Evolutionary conservation across 2,329 filamentous ascomycete species (phyloP).

Genomic region (Dothistroma septosporum): DNA sequence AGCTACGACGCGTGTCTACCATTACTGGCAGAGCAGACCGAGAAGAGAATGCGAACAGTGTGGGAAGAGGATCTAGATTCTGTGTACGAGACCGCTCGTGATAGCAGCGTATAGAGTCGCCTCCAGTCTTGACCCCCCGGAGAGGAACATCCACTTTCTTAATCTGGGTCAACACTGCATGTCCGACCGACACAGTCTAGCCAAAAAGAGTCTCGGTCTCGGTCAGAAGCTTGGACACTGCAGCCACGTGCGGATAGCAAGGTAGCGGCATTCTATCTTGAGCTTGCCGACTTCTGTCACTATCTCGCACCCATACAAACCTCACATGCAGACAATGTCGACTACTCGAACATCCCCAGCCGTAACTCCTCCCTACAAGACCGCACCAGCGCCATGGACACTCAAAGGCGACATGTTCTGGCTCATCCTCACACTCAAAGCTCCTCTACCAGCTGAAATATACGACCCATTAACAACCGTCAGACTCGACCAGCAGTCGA

Average conservation of each 20-base stretch:
- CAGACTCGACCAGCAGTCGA: background rate
- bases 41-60: conserved; percentile 31
- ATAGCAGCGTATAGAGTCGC: background rate
- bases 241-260: background rate
- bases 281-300: background rate
- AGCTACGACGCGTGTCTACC: conserved; percentile 38
- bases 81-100: background rate
- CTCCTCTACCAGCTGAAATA: conserved; percentile 8
- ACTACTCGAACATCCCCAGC: background rate
- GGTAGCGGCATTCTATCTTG: background rate
- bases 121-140: background rate
- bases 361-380: background rate
- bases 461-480: conserved; percentile 11
- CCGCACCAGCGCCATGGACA: conserved; percentile 12
- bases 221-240: background rate
- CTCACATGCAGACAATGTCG: background rate
- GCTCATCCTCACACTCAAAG: conserved; percentile 7
- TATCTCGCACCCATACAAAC: background rate
- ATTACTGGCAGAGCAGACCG: conserved; percentile 32
- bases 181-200: no score
- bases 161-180: background rate
- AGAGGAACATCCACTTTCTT: background rate
- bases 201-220: background rate
- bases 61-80: background rate
- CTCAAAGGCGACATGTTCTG: conserved; percentile 14